A percentile compares a stretch with the other conserved stretches of the same genome.
These are phyloP conservation scores for Cryptococcus hybrid DNA, from an alignment of 1,284 basidiomycete genomes.

Conservation along the genomic window DNA sequence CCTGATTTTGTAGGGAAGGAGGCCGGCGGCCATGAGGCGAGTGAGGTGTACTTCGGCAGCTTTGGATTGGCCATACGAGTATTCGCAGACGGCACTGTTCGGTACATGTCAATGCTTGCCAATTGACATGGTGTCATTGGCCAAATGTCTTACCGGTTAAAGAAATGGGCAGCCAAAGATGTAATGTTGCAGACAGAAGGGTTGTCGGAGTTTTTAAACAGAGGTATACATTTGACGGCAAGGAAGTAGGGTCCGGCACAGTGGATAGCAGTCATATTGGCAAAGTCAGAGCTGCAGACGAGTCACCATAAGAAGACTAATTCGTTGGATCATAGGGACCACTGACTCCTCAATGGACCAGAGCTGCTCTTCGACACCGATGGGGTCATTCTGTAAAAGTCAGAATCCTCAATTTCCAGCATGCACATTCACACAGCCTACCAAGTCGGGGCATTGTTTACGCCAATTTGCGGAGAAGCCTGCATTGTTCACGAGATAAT, in stretches of 20 bases:
- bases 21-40: constrained; percentile 26
- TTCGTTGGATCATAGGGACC: not conserved
- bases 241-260: constrained; percentile 30
- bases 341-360: constrained; percentile 36
- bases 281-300: constrained; percentile 23
- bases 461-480: constrained; percentile 27
- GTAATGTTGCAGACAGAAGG: constrained; percentile 32
- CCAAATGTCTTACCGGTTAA: constrained; percentile 21
- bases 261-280: constrained; percentile 34
- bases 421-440: constrained; percentile 2
- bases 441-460: constrained; percentile 8
- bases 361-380: constrained; percentile 20
- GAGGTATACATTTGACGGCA: constrained; percentile 29
- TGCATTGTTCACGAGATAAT: constrained; percentile 36
- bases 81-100: constrained; percentile 25
- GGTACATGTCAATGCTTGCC: not conserved
- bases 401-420: not conserved
- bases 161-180: constrained; percentile 26
- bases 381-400: constrained; percentile 11
- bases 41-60: constrained; percentile 34
- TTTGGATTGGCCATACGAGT: constrained; percentile 35
- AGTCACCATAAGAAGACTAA: not conserved
- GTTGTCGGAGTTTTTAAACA: constrained; percentile 27
- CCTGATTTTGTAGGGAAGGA: constrained; percentile 29
- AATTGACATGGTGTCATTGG: not conserved